These are phyloP conservation scores for Botrytis medusae DNA, from an alignment of 2,329 filamentous ascomycete genomes.

Conservation along the genomic window DNA sequence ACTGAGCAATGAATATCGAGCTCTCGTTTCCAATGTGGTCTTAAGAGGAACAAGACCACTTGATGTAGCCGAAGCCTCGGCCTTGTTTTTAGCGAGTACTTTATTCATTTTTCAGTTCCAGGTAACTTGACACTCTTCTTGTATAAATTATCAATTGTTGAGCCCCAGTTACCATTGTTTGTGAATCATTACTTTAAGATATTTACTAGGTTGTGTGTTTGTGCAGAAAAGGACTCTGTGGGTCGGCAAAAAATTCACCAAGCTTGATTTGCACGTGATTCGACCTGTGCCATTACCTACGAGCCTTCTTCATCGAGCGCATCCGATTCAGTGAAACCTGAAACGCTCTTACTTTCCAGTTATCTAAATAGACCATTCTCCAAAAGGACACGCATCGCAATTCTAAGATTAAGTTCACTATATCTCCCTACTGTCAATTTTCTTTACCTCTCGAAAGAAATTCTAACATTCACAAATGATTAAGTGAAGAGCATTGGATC, in stretches of 20 bases:
- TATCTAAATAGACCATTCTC: background rate
- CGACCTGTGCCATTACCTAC: background rate
- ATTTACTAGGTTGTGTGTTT: background rate
- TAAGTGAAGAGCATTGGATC: background rate
- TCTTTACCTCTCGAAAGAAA: background rate
- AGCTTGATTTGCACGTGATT: constrained; percentile 11
- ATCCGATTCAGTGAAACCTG: background rate
- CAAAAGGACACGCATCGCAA: background rate
- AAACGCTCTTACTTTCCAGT: background rate
- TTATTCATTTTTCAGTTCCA: background rate
- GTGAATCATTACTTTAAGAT: background rate
- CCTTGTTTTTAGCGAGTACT: background rate
- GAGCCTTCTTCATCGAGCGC: background rate
- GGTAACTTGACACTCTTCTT: background rate
- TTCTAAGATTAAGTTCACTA: background rate
- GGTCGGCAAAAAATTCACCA: background rate
- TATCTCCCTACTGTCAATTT: background rate
- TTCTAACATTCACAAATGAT: background rate
- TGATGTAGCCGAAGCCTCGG: background rate
- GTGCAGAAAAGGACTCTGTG: background rate
- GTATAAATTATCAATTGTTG: background rate
- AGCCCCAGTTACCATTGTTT: background rate
- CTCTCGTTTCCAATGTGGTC: constrained; percentile 61
- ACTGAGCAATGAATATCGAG: constrained; percentile 57
- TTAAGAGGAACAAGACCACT: constrained; percentile 58